These are phyloP conservation scores for Astragalus glycyphyllos DNA, from an alignment of 306 rosid species.

Conservation along the genomic window DNA sequence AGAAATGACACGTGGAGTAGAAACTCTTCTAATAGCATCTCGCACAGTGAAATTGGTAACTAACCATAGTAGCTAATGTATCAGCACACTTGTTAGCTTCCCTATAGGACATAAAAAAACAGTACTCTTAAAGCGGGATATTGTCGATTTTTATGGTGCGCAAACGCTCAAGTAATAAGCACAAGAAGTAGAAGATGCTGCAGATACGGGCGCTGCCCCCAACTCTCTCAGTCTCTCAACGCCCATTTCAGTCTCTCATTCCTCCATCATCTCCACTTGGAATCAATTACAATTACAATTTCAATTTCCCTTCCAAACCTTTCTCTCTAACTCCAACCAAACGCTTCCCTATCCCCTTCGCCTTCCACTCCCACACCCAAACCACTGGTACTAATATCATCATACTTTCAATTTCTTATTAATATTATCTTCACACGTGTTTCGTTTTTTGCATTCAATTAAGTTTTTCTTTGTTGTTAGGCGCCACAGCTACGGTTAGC, in stretches of 20 bases:
- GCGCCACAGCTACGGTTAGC: slow-evolving; percentile 48
- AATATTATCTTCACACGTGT: neutral
- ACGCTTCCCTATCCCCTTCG: slow-evolving; percentile 46
- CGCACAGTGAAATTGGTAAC: too few species aligned
- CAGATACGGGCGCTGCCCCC: slow-evolving; percentile 38
- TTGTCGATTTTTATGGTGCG: neutral
- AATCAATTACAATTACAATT: slow-evolving; percentile 32
- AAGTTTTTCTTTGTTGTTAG: slow-evolving; percentile 26
- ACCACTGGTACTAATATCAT: slow-evolving; percentile 49
- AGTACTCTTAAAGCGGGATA: too few species aligned
- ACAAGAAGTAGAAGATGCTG: slow-evolving; percentile 38
- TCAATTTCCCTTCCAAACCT: slow-evolving; percentile 39
- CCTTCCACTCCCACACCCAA: slow-evolving; percentile 37
- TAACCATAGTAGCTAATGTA: too few species aligned
- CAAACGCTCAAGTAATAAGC: slow-evolving; percentile 11
- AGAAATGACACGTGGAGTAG: too few species aligned
- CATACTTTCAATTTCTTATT: neutral
- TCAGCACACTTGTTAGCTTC: too few species aligned
- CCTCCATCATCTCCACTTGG: slow-evolving; percentile 30
- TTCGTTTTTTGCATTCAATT: neutral
- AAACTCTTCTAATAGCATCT: too few species aligned
- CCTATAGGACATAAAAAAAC: too few species aligned
- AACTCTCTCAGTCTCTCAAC: slow-evolving; percentile 44
- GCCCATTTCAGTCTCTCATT: slow-evolving; percentile 36
- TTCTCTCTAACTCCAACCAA: slow-evolving; percentile 41